phyloP scores from a whole-genome alignment of 2,329 filamentous ascomycete genomes.

The Podosphaera fusca region DNA sequence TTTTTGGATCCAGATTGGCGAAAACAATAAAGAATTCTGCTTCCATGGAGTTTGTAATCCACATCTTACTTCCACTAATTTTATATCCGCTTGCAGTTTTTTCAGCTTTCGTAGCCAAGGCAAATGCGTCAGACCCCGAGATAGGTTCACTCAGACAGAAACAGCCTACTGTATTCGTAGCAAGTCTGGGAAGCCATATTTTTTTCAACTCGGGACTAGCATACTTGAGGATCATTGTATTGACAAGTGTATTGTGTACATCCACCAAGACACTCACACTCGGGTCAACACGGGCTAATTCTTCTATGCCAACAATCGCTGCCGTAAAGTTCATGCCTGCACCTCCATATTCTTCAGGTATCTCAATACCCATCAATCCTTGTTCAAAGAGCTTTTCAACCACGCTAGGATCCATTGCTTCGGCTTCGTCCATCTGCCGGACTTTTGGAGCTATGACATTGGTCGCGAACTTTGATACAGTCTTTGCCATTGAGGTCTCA shows the following conservation, averaged over 20 bases:
- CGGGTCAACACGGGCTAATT: slow-evolving; percentile 80
- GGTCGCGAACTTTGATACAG: slow-evolving; percentile 73
- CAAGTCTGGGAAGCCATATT: slow-evolving; percentile 72
- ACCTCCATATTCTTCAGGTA: slow-evolving; percentile 89
- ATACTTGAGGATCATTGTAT: slow-evolving; percentile 75
- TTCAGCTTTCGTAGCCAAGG: slow-evolving; percentile 70
- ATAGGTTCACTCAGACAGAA: slow-evolving; percentile 87
- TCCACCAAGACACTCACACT: slow-evolving; percentile 89
- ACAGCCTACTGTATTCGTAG: slow-evolving; percentile 67
- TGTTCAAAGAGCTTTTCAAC: slow-evolving; percentile 94
- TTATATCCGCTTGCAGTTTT: slow-evolving; percentile 66
- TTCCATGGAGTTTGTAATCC: slow-evolving; percentile 96
- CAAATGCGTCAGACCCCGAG: slow-evolving; percentile 89
- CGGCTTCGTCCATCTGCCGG: slow-evolving; percentile 92
- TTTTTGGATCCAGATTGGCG: slow-evolving; percentile 75
- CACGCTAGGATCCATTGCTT: slow-evolving; percentile 70
- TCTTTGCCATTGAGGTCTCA: slow-evolving; percentile 70
- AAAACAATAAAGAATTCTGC: slow-evolving; percentile 93
- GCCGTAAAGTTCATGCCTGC: slow-evolving; percentile 98
- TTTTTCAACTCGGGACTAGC: slow-evolving; percentile 56
- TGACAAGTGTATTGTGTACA: slow-evolving; percentile 95
- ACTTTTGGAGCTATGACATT: slow-evolving; percentile 78
- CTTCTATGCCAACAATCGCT: slow-evolving; percentile 90
- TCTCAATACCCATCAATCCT: slow-evolving; percentile 90
- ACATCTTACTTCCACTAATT: slow-evolving; percentile 92